Conservation (phyloP, 2,329 filamentous ascomycete species). For the Fusarium irregulare region DNA sequence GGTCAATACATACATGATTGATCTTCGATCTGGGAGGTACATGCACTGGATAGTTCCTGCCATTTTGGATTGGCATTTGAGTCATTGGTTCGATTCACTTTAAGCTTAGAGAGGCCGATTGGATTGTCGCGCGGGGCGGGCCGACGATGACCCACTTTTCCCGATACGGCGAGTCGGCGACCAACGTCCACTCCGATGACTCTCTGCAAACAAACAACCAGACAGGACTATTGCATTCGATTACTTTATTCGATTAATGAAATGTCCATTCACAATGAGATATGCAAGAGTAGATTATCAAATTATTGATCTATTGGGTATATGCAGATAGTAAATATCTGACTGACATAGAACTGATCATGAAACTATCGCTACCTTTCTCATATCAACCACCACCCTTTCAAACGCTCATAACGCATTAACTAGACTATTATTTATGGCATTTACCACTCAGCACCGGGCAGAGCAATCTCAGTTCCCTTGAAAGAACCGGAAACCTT, state of each 20-base stretch:
- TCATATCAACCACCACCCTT: not conserved
- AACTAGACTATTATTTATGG: not conserved
- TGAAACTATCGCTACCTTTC: slow-evolving; percentile 2
- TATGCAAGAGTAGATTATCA: not conserved
- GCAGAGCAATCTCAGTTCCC: slow-evolving; percentile 34
- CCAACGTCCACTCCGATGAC: not conserved
- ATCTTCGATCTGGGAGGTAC: rapidly evolving
- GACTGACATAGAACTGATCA: not conserved
- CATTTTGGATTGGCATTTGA: rapidly evolving
- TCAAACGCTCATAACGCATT: slow-evolving; percentile 19
- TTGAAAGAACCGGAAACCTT: slow-evolving; percentile 47
- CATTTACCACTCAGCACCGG: slow-evolving; percentile 25
- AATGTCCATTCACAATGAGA: rapidly evolving
- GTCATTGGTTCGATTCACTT: not conserved
- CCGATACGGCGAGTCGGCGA: not conserved
- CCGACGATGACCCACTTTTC: not conserved
- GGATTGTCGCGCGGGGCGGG: not conserved
- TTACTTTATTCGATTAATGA: not conserved
- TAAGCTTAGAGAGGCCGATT: not conserved
- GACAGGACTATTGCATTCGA: rapidly evolving
- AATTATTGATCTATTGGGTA: slow-evolving; percentile 10
- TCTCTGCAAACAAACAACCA: not conserved
- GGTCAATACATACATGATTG: rapidly evolving
- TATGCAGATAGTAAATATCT: slow-evolving; percentile 1
- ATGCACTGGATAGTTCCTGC: not conserved